A percentile compares a stretch with the other conserved stretches of the same genome.
Evolutionary conservation across 331 rosid genomes (phyloP).

Genomic region (Pyracantha coccinea): DNA sequence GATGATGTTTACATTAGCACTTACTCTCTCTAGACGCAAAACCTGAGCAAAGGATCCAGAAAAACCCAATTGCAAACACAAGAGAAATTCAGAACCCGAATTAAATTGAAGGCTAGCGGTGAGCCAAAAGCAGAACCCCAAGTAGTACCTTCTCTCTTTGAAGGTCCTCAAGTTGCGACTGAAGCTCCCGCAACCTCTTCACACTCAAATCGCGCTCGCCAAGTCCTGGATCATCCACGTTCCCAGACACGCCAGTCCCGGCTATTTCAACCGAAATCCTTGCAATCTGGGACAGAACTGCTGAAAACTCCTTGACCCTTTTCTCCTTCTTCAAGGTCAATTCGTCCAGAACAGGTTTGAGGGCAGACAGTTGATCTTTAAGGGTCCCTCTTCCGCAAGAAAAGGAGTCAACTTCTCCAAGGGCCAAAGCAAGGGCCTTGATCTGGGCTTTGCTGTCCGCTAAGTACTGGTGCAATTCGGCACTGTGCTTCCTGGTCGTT

Average conservation of each 20-base stretch:
- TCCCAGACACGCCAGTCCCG: conserved; percentile 30
- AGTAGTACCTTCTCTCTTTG: conserved; percentile 64
- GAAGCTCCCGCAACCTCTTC: conserved; percentile 64
- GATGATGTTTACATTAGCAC: conserved; percentile 38
- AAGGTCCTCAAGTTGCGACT: conserved; percentile 70
- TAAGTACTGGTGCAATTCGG: conserved; percentile 50
- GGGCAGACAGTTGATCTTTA: conserved; percentile 50
- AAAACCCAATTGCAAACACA: conserved; percentile 7
- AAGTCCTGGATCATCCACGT: conserved; percentile 27
- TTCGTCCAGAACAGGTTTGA: neutral
- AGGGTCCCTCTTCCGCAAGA: conserved; percentile 62
- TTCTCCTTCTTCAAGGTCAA: conserved; percentile 53
- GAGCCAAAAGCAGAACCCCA: neutral
- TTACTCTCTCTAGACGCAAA: conserved; percentile 65
- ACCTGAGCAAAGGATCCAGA: conserved; percentile 30
- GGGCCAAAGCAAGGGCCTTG: conserved; percentile 36
- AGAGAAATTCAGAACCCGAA: neutral
- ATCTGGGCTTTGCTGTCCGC: conserved; percentile 61
- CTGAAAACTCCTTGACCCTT: conserved; percentile 51
- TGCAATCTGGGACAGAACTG: conserved; percentile 50
- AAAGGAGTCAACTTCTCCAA: conserved; percentile 49
- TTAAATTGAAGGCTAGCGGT: neutral
- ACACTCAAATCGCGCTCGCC: conserved; percentile 42
- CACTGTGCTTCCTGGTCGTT: conserved; percentile 63
- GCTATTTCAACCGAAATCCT: conserved; percentile 68